phyloP scores from a whole-genome alignment of 257 asterid species.

The Rauvolfia tetraphylla region DNA sequence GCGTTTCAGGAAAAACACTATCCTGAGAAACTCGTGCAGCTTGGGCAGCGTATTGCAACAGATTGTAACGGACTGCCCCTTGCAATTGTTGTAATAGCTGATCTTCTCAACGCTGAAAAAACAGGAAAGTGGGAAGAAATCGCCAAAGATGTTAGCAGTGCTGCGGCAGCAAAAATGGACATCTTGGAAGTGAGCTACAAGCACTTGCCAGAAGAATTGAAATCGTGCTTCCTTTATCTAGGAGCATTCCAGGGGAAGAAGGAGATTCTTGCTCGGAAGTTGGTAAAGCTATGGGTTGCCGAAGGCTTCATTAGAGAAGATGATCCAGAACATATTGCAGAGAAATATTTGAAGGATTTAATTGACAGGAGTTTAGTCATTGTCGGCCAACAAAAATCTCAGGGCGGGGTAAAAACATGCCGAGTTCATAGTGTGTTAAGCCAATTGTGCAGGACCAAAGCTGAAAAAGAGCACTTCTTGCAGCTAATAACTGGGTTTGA shows the following conservation, averaged over 20 bases:
- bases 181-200: background rate
- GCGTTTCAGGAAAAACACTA: background rate
- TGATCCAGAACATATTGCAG: background rate
- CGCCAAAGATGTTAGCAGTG: background rate
- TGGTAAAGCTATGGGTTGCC: background rate
- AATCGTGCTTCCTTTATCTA: background rate
- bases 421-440: background rate
- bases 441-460: background rate
- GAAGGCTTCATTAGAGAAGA: background rate
- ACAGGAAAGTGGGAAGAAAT: background rate
- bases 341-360: no score
- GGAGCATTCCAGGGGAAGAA: background rate
- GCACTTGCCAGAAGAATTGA: background rate
- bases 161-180: background rate
- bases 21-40: background rate
- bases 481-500: background rate
- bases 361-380: no score
- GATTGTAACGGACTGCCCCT: slow-evolving; percentile 4
- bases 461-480: background rate
- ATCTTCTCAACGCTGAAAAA: background rate
- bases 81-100: background rate
- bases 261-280: background rate
- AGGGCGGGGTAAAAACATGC: background rate
- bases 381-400: no score
- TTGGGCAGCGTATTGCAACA: background rate